Evolutionary conservation across 257 asterid genomes (phyloP).

Genomic region (Forsythia suspensa): DNA sequence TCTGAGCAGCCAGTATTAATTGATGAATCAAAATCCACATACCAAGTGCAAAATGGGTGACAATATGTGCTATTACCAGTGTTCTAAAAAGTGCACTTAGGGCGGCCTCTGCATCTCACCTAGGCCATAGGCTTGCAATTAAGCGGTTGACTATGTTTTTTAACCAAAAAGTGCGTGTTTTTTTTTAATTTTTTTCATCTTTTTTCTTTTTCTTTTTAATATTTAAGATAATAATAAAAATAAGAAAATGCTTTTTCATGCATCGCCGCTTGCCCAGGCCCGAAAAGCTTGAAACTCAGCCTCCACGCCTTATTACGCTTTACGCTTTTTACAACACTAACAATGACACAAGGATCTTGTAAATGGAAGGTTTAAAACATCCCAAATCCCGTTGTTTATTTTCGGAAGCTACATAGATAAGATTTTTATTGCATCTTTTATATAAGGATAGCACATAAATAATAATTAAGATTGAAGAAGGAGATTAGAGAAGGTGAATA

Average conservation of each 20-base stretch:
- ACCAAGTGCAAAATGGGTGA: background rate
- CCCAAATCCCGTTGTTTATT: background rate
- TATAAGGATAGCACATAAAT: background rate
- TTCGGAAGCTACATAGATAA: background rate
- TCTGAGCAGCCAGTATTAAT: background rate
- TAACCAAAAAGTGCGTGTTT: no score
- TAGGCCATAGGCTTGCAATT: no score
- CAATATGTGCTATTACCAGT: background rate
- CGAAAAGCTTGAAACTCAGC: no score
- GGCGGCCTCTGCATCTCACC: no score
- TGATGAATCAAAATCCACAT: constrained; percentile 3
- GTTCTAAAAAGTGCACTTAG: no score
- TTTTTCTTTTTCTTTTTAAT: no score
- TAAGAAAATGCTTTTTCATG: no score
- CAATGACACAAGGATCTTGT: background rate
- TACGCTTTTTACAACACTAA: background rate
- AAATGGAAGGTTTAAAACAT: background rate
- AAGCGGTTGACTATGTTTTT: no score
- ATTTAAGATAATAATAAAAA: no score
- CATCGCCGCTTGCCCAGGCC: no score
- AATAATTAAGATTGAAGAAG: background rate
- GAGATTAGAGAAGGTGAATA: background rate
- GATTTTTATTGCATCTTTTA: background rate
- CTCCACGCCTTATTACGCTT: no score
- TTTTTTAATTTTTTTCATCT: no score